Percentiles rank a stretch among this genome's conserved stretches.
phyloP scores from a whole-genome alignment of 495 filamentous ascomycete genomes.

The Astrothelium subdiscretum region DNA sequence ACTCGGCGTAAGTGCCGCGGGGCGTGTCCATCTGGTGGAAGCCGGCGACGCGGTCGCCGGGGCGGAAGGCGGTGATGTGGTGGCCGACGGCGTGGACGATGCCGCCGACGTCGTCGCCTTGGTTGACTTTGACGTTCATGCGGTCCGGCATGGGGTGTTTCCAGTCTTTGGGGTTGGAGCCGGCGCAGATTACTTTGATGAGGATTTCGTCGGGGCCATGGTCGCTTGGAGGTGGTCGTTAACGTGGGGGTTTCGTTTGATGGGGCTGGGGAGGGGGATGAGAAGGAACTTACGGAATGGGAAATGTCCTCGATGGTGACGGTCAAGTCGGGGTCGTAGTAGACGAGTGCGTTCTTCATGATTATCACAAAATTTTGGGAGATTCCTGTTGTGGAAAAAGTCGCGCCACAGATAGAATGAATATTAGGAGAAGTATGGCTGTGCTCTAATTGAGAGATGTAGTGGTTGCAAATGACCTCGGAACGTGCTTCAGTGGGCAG shows the following conservation, averaged over 20 bases:
- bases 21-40: slow-evolving; percentile 10
- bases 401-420: too few species aligned
- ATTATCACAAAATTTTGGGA: too few species aligned
- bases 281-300: background rate
- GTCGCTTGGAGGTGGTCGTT: background rate
- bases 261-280: background rate
- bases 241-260: background rate
- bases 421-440: too few species aligned
- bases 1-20: slow-evolving; percentile 13
- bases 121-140: slow-evolving; percentile 7
- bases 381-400: too few species aligned
- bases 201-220: slow-evolving; percentile 10
- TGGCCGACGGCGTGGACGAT: slow-evolving; percentile 11
- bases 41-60: slow-evolving; percentile 13
- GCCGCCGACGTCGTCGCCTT: slow-evolving; percentile 14
- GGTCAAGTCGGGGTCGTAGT: background rate
- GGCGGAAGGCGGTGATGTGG: slow-evolving; percentile 3
- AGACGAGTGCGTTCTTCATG: background rate
- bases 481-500: too few species aligned
- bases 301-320: background rate
- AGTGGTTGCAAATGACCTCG: too few species aligned
- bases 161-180: slow-evolving; percentile 18
- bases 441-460: too few species aligned
- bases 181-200: slow-evolving; percentile 15
- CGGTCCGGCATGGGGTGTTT: slow-evolving; percentile 5